A percentile compares a stretch with the other conserved stretches of the same genome.
phyloP scores from a whole-genome alignment of 495 filamentous ascomycete genomes.

The Neurospora sp. region DNA sequence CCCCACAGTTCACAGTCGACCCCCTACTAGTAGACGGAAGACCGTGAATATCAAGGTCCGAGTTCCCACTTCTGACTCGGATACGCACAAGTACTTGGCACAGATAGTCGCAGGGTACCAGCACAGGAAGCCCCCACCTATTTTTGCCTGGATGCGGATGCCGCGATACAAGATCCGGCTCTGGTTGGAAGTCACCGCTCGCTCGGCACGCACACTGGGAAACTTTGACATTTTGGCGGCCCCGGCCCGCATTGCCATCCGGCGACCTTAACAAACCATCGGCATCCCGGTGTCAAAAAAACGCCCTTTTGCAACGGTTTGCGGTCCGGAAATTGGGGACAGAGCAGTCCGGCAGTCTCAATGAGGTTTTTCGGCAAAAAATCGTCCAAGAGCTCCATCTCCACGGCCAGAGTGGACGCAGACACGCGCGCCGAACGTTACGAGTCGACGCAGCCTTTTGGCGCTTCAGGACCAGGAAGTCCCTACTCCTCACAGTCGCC shows the following conservation, averaged over 20 bases:
- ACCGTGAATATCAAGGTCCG: background rate
- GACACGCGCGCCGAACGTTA: slow-evolving; percentile 18
- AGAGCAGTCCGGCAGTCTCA: slow-evolving; percentile 10
- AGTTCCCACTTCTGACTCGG: background rate
- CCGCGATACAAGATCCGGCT: slow-evolving; percentile 23
- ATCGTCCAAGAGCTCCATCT: slow-evolving; percentile 38
- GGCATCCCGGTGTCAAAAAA: background rate
- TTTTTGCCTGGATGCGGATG: slow-evolving; percentile 20
- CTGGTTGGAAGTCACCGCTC: slow-evolving; percentile 20
- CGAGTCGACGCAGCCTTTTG: slow-evolving; percentile 15
- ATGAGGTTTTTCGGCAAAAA: slow-evolving; percentile 50
- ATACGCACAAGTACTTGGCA: slow-evolving; percentile 1
- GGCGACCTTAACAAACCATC: background rate
- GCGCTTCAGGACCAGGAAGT: slow-evolving; percentile 10
- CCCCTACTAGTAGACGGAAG: background rate
- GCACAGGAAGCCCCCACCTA: slow-evolving; percentile 4
- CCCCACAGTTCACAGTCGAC: background rate
- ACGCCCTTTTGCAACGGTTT: background rate
- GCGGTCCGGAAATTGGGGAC: background rate
- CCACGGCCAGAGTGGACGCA: slow-evolving; percentile 37
- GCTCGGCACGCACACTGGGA: background rate
- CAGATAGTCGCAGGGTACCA: slow-evolving; percentile 15
- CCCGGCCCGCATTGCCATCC: background rate
- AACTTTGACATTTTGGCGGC: background rate
- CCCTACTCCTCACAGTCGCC: slow-evolving; percentile 18